Evolutionary conservation across 495 filamentous ascomycete species (phyloP), one percentile per base, ranked within the genome.

Genomic region (Glarea lozoyensis): DNA sequence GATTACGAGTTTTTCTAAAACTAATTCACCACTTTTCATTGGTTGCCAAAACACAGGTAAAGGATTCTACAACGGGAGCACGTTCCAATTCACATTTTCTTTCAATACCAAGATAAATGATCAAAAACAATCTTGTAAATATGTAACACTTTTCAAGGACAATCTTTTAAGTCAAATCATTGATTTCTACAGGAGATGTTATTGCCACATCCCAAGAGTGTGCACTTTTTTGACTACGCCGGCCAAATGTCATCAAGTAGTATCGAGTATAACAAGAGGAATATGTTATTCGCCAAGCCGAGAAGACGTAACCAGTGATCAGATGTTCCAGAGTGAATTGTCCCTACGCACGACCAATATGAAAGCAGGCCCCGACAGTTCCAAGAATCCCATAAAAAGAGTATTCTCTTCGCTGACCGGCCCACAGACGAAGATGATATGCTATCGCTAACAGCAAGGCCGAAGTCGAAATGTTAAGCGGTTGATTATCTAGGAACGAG

Each of bases 101-200:
- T n/a, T n/a, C n/a, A n/a, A n/a, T n/a, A n/a, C n/a, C n/a, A n/a
- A n/a, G n/a, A n/a, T n/a, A n/a, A n/a, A n/a, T n/a, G n/a, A n/a
- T n/a, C n/a, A n/a, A n/a, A n/a, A n/a, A n/a, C n/a, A n/a, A n/a
- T n/a, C n/a, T n/a, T n/a, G n/a, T n/a, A n/a, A n/a, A n/a, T n/a
- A n/a, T n/a, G n/a, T n/a, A n/a, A n/a, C n/a, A n/a, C n/a, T n/a
- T n/a, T n/a, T n/a, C n/a, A n/a, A n/a, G n/a, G n/a, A n/a, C n/a
- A n/a, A n/a, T n/a, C n/a, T n/a, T n/a, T n/a, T n/a, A n/a, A n/a
- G n/a, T n/a, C n/a, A n/a, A n/a, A n/a, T n/a, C n/a, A n/a, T n/a
- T n/a, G n/a, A n/a, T n/a, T 55, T 61, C 53, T 59, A 62, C 48
- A 40, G 45, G 57, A 58, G 53, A 46, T 45, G 31, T 50, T 45